Evolutionary conservation across 2,329 filamentous ascomycete species (phyloP).

Genomic region (Exophiala aquamarina): DNA sequence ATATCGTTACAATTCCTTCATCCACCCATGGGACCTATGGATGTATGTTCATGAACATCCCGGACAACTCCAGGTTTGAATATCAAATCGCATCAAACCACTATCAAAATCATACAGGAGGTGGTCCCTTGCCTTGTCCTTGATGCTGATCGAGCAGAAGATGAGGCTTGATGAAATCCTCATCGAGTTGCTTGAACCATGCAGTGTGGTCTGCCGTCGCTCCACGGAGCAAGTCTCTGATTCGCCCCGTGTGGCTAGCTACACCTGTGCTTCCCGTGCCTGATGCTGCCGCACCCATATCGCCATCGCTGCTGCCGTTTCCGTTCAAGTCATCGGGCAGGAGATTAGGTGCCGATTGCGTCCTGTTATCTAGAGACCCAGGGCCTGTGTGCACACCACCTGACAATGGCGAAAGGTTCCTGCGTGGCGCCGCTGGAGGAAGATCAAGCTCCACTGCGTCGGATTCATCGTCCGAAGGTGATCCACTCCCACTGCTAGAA

Average conservation of each 20-base stretch:
- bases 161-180: constrained; percentile 93
- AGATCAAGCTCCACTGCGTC: constrained; percentile 57
- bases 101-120: constrained; percentile 9
- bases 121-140: constrained; percentile 24
- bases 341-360: constrained; percentile 21
- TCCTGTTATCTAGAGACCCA: constrained; percentile 5
- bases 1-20: no score
- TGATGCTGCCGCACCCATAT: neutral
- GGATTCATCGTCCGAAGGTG: constrained; percentile 50
- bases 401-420: constrained; percentile 43
- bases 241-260: constrained; percentile 47
- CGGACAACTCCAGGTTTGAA: no score
- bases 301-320: constrained; percentile 18
- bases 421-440: constrained; percentile 52
- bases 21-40: no score
- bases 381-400: constrained; percentile 16
- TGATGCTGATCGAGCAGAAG: constrained; percentile 71
- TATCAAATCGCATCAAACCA: no score
- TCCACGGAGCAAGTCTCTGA: constrained; percentile 75
- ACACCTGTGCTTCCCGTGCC: constrained; percentile 21
- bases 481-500: constrained; percentile 40
- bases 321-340: constrained; percentile 7
- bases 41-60: no score
- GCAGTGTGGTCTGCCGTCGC: constrained; percentile 83
- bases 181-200: constrained; percentile 88